Evolutionary conservation across 345 rosid species (phyloP).

Genomic region (Euphorbia peplus): DNA sequence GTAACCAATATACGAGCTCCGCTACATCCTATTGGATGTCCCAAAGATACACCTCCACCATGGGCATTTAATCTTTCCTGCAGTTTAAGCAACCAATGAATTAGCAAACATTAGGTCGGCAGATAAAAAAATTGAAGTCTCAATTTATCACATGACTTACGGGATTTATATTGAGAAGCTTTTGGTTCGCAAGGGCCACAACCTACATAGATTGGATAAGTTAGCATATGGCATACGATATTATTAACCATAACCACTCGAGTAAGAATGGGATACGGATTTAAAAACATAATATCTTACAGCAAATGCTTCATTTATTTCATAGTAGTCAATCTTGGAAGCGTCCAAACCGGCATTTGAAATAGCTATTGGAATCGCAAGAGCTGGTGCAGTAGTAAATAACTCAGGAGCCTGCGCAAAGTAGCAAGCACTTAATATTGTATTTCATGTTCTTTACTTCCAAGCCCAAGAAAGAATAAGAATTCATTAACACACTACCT

Average conservation of each 20-base stretch:
- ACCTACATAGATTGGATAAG: slow-evolving; percentile 18
- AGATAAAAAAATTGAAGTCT: background rate
- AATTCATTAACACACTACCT: slow-evolving; percentile 1
- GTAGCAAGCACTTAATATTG: background rate
- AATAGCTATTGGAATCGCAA: slow-evolving; percentile 34
- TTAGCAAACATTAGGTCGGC: background rate
- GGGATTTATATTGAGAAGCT: slow-evolving; percentile 26
- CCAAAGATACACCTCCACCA: slow-evolving; percentile 35
- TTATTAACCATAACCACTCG: background rate
- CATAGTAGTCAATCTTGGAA: slow-evolving; percentile 26
- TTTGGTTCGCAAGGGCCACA: slow-evolving; percentile 32
- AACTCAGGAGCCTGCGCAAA: slow-evolving; percentile 21
- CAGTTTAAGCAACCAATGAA: background rate
- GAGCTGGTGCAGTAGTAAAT: slow-evolving; percentile 31
- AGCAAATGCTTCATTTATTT: slow-evolving; percentile 36
- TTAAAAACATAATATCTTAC: slow-evolving; percentile 12
- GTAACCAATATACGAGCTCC: slow-evolving; percentile 33
- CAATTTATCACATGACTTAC: slow-evolving; percentile 14
- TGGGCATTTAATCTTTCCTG: slow-evolving; percentile 29
- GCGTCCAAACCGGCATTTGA: slow-evolving; percentile 29
- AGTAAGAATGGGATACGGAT: background rate
- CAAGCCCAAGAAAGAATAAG: background rate
- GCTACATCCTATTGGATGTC: slow-evolving; percentile 34
- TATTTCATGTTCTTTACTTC: background rate
- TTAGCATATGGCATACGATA: background rate